phyloP scores from a whole-genome alignment of 2,329 filamentous ascomycete genomes.

The Claviceps spartinae region DNA sequence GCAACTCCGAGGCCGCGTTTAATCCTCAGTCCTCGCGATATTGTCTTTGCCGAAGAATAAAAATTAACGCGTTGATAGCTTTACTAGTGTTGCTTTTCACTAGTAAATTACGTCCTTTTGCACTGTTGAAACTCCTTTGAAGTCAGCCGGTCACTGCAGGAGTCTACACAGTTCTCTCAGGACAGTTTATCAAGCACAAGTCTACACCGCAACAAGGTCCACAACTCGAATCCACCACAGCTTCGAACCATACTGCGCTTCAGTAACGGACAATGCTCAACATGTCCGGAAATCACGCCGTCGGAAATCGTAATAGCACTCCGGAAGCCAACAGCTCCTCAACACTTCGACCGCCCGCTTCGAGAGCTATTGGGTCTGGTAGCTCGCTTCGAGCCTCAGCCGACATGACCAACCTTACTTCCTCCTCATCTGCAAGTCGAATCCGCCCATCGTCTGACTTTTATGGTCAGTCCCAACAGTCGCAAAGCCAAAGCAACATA shows the following conservation, averaged over 20 bases:
- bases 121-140: slow-evolving; percentile 47
- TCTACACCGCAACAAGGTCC: not conserved
- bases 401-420: slow-evolving; percentile 76
- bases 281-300: slow-evolving; percentile 55
- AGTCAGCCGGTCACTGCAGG: slow-evolving; percentile 76
- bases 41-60: not conserved
- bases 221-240: slow-evolving; percentile 1
- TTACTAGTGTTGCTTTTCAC: slow-evolving; percentile 11
- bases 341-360: slow-evolving; percentile 68
- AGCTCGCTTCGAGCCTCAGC: slow-evolving; percentile 89
- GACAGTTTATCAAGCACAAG: slow-evolving; percentile 8
- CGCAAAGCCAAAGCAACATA: slow-evolving; percentile 49
- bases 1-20: not conserved
- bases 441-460: slow-evolving; percentile 94
- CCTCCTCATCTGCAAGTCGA: slow-evolving; percentile 54
- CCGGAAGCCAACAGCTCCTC: slow-evolving; percentile 77
- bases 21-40: not conserved
- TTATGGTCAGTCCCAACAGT: slow-evolving; percentile 64
- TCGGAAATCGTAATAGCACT: slow-evolving; percentile 90
- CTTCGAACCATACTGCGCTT: not conserved
- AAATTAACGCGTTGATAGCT: slow-evolving; percentile 1
- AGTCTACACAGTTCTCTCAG: slow-evolving; percentile 29
- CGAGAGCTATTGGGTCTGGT: slow-evolving; percentile 62
- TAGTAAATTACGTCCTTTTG: not conserved
- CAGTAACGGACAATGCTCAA: slow-evolving; percentile 33